These are phyloP conservation scores for Sparassis latifolia DNA, from an alignment of 1,284 basidiomycete species.

Conservation along the genomic window DNA sequence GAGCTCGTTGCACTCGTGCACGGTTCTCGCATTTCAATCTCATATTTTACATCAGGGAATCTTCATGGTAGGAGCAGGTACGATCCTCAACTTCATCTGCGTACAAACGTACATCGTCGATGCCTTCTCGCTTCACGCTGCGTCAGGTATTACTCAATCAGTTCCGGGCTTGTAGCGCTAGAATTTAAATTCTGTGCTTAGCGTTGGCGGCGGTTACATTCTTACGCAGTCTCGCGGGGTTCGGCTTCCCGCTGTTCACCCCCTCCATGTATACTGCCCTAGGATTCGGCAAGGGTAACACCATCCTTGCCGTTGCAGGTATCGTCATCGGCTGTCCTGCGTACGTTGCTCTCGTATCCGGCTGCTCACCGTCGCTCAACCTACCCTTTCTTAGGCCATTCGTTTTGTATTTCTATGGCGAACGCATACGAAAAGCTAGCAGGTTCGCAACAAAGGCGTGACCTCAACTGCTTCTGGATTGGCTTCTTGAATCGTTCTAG, in stretches of 20 bases:
- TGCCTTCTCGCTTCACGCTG: slow-evolving; percentile 54
- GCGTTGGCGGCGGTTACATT: slow-evolving; percentile 52
- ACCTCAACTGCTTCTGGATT: too few species aligned
- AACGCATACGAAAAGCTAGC: slow-evolving; percentile 33
- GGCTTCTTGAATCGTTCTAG: too few species aligned
- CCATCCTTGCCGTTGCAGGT: slow-evolving; percentile 47
- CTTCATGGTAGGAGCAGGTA: slow-evolving; percentile 40
- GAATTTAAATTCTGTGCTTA: slow-evolving; percentile 10
- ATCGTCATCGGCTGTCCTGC: slow-evolving; percentile 55
- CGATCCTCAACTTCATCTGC: slow-evolving; percentile 46
- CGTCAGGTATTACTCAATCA: slow-evolving; percentile 36
- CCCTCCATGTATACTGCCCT: slow-evolving; percentile 54
- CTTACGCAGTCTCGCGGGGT: slow-evolving; percentile 53
- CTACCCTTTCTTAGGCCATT: slow-evolving; percentile 29
- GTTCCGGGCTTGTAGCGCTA: background rate
- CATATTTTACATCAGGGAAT: slow-evolving; percentile 37
- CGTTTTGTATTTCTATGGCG: slow-evolving; percentile 46
- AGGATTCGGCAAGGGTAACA: slow-evolving; percentile 57
- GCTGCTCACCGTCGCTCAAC: background rate
- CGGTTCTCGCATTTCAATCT: background rate
- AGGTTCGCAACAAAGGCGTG: slow-evolving; percentile 4
- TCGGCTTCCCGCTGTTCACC: slow-evolving; percentile 62
- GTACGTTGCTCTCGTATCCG: slow-evolving; percentile 32
- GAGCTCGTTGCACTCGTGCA: background rate
- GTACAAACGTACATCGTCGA: slow-evolving; percentile 61